Conservation (phyloP, 352 stramenopile genomes). For the Phytopythium delawarense region DNA sequence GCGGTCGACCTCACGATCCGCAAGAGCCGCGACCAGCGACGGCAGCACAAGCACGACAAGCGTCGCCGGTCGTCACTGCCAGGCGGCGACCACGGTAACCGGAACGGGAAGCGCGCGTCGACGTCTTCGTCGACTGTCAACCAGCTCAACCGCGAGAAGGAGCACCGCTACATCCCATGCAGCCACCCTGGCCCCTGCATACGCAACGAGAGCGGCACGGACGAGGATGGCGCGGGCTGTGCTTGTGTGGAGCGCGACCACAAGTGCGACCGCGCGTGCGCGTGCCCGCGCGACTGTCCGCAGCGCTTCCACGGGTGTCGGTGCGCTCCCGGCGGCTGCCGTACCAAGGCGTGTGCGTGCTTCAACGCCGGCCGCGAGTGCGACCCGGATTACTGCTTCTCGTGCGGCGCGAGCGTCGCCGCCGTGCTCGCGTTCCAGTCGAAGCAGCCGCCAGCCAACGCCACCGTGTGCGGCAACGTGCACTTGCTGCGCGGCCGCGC, state of each 20-base stretch:
- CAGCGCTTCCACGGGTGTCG: constrained; percentile 69
- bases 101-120: constrained; percentile 3
- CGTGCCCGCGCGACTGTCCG: constrained; percentile 52
- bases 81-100: not conserved
- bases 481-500: constrained; percentile 47
- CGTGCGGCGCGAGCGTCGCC: constrained; percentile 57
- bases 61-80: not conserved
- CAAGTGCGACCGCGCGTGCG: constrained; percentile 56
- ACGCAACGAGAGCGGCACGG: constrained; percentile 11
- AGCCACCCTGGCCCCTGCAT: constrained; percentile 47
- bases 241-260: constrained; percentile 50
- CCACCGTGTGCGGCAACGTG: constrained; percentile 52
- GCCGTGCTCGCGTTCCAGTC: constrained; percentile 43
- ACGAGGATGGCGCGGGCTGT: constrained; percentile 16
- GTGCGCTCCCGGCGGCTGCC: constrained; percentile 48
- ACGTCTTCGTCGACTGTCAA: constrained; percentile 33
- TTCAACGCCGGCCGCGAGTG: constrained; percentile 52
- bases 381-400: constrained; percentile 71
- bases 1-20: constrained; percentile 1
- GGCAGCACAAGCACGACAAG: constrained; percentile 7
- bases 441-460: not conserved
- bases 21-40: constrained; percentile 2
- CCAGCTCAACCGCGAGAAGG: constrained; percentile 35
- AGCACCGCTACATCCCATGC: constrained; percentile 58
- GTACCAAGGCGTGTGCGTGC: constrained; percentile 53